phyloP scores from a whole-genome alignment of 805 yeast genomes.

The Spencermartinsiella europaea region DNA sequence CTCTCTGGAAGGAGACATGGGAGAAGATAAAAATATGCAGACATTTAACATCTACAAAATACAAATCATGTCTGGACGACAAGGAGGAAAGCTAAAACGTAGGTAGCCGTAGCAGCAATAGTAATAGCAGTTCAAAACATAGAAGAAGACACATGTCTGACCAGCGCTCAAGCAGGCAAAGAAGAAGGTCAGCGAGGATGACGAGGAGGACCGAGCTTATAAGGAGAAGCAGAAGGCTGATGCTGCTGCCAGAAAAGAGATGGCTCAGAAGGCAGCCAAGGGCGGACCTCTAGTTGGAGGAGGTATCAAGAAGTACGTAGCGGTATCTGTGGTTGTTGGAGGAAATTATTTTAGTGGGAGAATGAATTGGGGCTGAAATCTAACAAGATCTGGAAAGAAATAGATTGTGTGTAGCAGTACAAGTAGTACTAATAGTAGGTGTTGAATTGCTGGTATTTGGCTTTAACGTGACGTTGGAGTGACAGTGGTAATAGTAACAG shows the following conservation, averaged over 20 bases:
- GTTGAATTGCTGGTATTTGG: too few species aligned
- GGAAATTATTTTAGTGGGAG: background rate
- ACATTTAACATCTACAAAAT: too few species aligned
- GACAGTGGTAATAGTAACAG: too few species aligned
- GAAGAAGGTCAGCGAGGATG: conserved; percentile 59
- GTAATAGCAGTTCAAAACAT: too few species aligned
- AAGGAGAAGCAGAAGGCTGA: conserved; percentile 93
- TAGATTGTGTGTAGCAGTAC: too few species aligned
- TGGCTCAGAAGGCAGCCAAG: conserved; percentile 79
- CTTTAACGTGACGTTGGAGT: too few species aligned
- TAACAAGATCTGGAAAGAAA: conserved; percentile 19
- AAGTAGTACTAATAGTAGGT: too few species aligned
- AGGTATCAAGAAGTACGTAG: conserved; percentile 78
- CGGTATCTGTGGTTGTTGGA: background rate
- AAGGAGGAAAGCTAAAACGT: conserved; percentile 96
- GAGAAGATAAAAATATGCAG: too few species aligned
- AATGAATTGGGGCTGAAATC: background rate
- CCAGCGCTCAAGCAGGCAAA: conserved; percentile 69
- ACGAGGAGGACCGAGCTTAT: conserved; percentile 86
- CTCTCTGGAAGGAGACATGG: too few species aligned
- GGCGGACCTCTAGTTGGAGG: conserved; percentile 93
- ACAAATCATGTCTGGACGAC: conserved; percentile 80
- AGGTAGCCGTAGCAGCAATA: too few species aligned
- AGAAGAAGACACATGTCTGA: too few species aligned
- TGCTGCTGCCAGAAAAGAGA: conserved; percentile 85